These are phyloP conservation scores for Pyricularia grisea DNA, from an alignment of 2,329 filamentous ascomycete species.

Conservation along the genomic window DNA sequence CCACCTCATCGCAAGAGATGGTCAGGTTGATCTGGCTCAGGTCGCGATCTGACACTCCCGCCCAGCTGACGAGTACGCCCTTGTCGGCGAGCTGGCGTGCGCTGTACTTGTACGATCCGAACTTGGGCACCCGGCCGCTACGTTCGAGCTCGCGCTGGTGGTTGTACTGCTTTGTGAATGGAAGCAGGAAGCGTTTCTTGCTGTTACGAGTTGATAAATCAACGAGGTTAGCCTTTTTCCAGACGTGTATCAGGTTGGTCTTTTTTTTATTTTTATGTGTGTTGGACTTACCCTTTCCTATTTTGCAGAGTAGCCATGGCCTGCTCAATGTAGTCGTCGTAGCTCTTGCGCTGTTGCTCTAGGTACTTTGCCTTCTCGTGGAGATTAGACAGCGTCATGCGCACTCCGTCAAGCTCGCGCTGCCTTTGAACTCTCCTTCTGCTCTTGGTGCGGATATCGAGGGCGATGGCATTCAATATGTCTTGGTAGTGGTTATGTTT, in stretches of 20 bases:
- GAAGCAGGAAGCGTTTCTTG: constrained; percentile 87
- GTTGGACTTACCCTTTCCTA: constrained; percentile 66
- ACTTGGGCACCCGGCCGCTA: constrained; percentile 88
- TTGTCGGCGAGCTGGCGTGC: constrained; percentile 83
- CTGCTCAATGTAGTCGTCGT: constrained; percentile 98
- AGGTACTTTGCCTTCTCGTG: constrained; percentile 85
- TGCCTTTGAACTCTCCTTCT: constrained; percentile 84
- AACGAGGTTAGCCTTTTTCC: not conserved
- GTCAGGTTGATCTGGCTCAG: constrained; percentile 92
- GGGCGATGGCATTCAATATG: constrained; percentile 90
- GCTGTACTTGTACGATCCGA: constrained; percentile 96
- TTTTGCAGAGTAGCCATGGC: constrained; percentile 95
- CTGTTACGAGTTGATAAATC: constrained; percentile 25
- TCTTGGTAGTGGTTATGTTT: constrained; percentile 91
- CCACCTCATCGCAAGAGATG: constrained; percentile 87
- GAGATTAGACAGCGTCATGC: constrained; percentile 63
- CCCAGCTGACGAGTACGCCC: constrained; percentile 89
- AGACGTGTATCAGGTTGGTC: not conserved
- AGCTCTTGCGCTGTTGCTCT: constrained; percentile 91
- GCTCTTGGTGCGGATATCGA: constrained; percentile 96
- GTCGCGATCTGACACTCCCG: constrained; percentile 69
- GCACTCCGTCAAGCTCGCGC: constrained; percentile 78
- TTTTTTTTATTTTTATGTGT: too few species aligned
- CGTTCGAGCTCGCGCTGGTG: constrained; percentile 93
- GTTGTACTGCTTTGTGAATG: constrained; percentile 98